These are phyloP conservation scores for Pseudopyrenochaeta lycopersici DNA, from an alignment of 2,329 filamentous ascomycete species.

Conservation along the genomic window DNA sequence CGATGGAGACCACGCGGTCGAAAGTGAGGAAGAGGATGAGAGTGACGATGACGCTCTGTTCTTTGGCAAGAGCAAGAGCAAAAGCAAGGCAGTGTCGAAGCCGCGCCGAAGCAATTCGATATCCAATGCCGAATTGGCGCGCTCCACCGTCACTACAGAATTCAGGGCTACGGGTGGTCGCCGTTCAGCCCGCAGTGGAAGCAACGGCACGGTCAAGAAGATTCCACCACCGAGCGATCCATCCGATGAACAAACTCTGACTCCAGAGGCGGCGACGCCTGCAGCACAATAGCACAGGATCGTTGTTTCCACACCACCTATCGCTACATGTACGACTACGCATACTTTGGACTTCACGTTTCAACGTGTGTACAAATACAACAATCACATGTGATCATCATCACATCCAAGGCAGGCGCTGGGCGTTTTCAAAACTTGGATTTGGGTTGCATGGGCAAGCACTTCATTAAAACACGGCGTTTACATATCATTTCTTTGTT, in stretches of 20 bases:
- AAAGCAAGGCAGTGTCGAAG: conserved; percentile 18
- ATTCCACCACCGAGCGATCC: conserved; percentile 42
- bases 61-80: conserved; percentile 49
- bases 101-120: conserved; percentile 49
- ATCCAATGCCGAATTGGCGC: conserved; percentile 47
- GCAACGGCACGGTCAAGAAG: conserved; percentile 61
- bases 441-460: conserved; percentile 13
- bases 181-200: conserved; percentile 57
- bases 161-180: conserved; percentile 36
- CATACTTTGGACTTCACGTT: conserved; percentile 17
- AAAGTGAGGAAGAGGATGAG: conserved; percentile 53
- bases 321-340: conserved; percentile 25
- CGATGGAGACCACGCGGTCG: conserved; percentile 51
- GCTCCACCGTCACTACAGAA: conserved; percentile 35
- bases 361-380: conserved; percentile 27
- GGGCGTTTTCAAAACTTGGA: conserved; percentile 19
- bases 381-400: conserved; percentile 1
- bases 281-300: conserved; percentile 15
- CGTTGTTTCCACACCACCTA: conserved; percentile 19
- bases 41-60: conserved; percentile 52
- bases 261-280: conserved; percentile 8
- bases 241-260: conserved; percentile 12
- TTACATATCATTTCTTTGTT: conserved; percentile 6
- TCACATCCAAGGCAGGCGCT: conserved; percentile 10
- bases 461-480: conserved; percentile 12